A percentile compares a stretch with the other conserved stretches of the same genome.
Evolutionary conservation across 345 rosid species (phyloP).

Genomic region (Heritiera fomes): DNA sequence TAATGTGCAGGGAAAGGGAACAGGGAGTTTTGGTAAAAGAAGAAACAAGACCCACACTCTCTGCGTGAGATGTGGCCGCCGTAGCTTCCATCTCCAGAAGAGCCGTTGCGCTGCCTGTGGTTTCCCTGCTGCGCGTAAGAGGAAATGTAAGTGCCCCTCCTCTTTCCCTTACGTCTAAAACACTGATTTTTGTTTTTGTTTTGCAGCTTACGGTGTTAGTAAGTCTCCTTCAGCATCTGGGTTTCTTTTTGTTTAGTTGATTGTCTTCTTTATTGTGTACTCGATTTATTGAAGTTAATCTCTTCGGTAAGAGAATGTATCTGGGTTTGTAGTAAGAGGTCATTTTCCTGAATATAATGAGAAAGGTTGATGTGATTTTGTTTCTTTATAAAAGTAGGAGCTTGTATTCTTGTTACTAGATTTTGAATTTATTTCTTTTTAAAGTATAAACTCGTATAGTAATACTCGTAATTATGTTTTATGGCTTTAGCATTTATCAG

Average conservation of each 20-base stretch:
- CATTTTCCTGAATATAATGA: neutral
- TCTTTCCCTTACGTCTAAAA: neutral
- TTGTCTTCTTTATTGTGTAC: neutral
- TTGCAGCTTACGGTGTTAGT: neutral
- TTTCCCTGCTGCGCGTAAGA: constrained; percentile 97
- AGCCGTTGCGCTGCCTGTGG: constrained; percentile 94
- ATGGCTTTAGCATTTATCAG: neutral
- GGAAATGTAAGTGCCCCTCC: constrained; percentile 58
- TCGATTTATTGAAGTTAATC: neutral
- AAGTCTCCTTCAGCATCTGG: neutral
- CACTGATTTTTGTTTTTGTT: too few species aligned
- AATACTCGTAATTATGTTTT: neutral
- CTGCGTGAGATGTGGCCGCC: constrained; percentile 97
- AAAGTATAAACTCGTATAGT: neutral
- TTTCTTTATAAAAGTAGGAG: neutral
- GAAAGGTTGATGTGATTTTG: neutral
- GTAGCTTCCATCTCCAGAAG: constrained; percentile 98
- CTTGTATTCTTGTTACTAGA: neutral
- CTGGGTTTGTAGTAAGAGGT: neutral
- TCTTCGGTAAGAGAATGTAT: constrained; percentile 1
- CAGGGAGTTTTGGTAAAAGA: constrained; percentile 97
- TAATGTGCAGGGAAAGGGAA: constrained; percentile 78
- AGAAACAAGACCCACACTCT: constrained; percentile 98
- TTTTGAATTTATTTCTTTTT: neutral
- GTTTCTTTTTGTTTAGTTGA: neutral